Evolutionary conservation across 208 protist species (phyloP).

Genomic region (Acanthamoeba culbertsoni): DNA sequence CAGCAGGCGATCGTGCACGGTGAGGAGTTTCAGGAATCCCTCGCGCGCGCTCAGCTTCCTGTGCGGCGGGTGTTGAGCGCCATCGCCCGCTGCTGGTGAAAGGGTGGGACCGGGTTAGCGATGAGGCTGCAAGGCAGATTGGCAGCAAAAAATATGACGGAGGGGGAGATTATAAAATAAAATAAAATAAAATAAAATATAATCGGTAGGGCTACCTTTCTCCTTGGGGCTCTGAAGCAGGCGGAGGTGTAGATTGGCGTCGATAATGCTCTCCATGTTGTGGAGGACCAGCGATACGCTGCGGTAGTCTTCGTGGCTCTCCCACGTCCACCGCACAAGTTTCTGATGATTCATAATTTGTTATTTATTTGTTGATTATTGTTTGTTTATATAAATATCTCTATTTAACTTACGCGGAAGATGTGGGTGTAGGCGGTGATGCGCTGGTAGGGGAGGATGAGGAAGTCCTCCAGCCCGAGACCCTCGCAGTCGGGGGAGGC

Average conservation of each 20-base stretch:
- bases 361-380: background rate
- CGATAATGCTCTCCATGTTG: background rate
- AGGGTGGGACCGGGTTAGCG: background rate
- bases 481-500: constrained; percentile 40
- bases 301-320: constrained; percentile 18
- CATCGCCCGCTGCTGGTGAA: background rate
- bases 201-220: background rate
- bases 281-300: background rate
- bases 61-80: background rate
- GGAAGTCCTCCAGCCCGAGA: constrained; percentile 29
- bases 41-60: constrained; percentile 40
- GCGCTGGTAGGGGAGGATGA: constrained; percentile 47
- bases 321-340: constrained; percentile 47
- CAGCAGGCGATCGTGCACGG: background rate
- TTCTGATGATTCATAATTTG: background rate
- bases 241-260: background rate
- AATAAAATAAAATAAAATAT: background rate
- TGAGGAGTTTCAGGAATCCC: constrained; percentile 41
- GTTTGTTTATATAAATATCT: background rate
- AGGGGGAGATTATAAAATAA: background rate
- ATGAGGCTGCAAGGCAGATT: no score
- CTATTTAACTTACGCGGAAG: background rate
- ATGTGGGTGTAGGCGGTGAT: constrained; percentile 19
- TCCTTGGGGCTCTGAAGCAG: background rate
- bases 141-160: no score